Percentiles rank a stretch among this genome's conserved stretches.
Evolutionary conservation across 208 protist genomes (phyloP).

Genomic region (Naegleria fowleri): DNA sequence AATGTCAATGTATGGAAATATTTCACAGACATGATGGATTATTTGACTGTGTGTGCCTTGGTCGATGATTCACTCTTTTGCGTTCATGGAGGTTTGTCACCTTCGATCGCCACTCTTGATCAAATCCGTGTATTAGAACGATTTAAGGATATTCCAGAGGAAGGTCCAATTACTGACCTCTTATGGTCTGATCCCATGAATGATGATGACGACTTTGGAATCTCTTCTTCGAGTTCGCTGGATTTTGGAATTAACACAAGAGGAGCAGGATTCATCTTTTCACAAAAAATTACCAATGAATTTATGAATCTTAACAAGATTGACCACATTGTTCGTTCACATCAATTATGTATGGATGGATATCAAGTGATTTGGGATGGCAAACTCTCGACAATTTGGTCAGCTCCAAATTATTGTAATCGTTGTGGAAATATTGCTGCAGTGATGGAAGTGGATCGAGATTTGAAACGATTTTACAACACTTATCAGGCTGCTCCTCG

Average conservation of each 20-base stretch:
- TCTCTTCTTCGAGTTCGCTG: background rate
- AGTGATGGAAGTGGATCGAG: conserved; percentile 78
- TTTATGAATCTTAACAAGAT: conserved; percentile 67
- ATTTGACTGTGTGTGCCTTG: conserved; percentile 59
- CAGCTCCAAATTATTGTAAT: conserved; percentile 96
- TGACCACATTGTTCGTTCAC: conserved; percentile 63
- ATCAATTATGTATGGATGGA: conserved; percentile 74
- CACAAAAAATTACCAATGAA: conserved; percentile 51
- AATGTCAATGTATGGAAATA: conserved; percentile 51
- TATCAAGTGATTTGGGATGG: conserved; percentile 60
- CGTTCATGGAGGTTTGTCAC: conserved; percentile 85
- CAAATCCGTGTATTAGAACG: conserved; percentile 62
- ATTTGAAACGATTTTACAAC: conserved; percentile 59
- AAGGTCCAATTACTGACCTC: conserved; percentile 84
- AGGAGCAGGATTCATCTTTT: conserved; percentile 68
- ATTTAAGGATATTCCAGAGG: conserved; percentile 75
- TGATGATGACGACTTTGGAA: conserved; percentile 23
- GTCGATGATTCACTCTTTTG: conserved; percentile 73
- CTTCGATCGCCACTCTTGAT: conserved; percentile 72
- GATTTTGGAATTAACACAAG: conserved; percentile 29
- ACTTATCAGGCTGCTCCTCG: conserved; percentile 78
- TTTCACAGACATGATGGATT: conserved; percentile 73
- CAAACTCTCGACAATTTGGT: conserved; percentile 84
- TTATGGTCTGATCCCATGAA: conserved; percentile 87
- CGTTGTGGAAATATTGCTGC: conserved; percentile 88